A percentile compares a stretch with the other conserved stretches of the same genome.
These are phyloP conservation scores for Themeda triandra DNA, from an alignment of 176 grass and related monocot species.

Conservation along the genomic window DNA sequence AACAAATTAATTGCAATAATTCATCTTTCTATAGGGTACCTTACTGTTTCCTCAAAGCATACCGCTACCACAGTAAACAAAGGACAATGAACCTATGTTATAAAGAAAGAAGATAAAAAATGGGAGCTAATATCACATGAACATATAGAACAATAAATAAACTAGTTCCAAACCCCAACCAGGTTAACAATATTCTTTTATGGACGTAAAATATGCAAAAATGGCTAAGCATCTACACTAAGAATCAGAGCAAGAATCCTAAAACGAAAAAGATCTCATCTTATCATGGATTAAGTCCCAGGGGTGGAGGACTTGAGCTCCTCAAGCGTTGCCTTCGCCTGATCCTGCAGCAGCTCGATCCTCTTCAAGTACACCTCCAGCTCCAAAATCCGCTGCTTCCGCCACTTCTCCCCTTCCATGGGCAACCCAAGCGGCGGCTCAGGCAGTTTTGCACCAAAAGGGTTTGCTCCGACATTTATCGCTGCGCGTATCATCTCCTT, in stretches of 20 bases:
- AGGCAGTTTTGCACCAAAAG: slow-evolving; percentile 25
- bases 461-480: slow-evolving; percentile 35
- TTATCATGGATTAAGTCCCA: slow-evolving; percentile 34
- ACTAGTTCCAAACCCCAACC: slow-evolving; percentile 30
- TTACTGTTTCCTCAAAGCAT: slow-evolving; percentile 1
- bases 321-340: slow-evolving; percentile 59
- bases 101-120: background rate
- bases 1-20: slow-evolving; percentile 13
- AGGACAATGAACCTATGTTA: slow-evolving; percentile 14
- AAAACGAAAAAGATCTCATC: slow-evolving; percentile 19
- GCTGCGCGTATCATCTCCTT: slow-evolving; percentile 73
- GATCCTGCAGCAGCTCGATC: slow-evolving; percentile 77
- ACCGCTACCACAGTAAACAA: slow-evolving; percentile 3
- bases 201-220: slow-evolving; percentile 40
- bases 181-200: slow-evolving; percentile 42
- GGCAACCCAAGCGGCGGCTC: slow-evolving; percentile 18
- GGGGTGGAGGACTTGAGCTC: slow-evolving; percentile 65
- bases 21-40: slow-evolving; percentile 19
- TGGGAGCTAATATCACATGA: slow-evolving; percentile 29
- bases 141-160: slow-evolving; percentile 42
- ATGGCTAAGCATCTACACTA: slow-evolving; percentile 33
- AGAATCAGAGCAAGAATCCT: slow-evolving; percentile 40
- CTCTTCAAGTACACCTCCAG: slow-evolving; percentile 95
- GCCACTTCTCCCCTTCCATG: slow-evolving; percentile 79
- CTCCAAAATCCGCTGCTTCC: slow-evolving; percentile 72